These are phyloP conservation scores for Starmera caribaea DNA, from an alignment of 805 yeast genomes.

Conservation along the genomic window DNA sequence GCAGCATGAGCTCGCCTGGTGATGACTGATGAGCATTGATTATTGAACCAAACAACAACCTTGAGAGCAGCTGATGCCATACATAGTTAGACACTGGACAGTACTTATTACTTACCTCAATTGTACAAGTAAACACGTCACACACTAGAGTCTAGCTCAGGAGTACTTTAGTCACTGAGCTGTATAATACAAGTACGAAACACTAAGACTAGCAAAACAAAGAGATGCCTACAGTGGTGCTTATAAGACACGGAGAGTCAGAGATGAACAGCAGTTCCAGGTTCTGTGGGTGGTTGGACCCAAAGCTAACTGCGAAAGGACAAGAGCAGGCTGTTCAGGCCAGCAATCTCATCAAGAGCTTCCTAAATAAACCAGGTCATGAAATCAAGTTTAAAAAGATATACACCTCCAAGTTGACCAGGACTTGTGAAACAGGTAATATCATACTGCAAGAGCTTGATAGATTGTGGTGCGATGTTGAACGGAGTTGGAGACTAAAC, in stretches of 20 bases:
- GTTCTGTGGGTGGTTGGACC: slow-evolving; percentile 85
- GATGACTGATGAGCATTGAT: too few relatives aligned
- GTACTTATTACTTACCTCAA: too few relatives aligned
- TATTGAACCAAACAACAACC: too few relatives aligned
- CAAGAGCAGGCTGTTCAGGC: slow-evolving; percentile 57
- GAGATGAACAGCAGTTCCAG: slow-evolving; percentile 66
- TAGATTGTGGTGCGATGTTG: slow-evolving; percentile 39
- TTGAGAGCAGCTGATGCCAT: too few relatives aligned
- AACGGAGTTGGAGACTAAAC: slow-evolving; percentile 70
- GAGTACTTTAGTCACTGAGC: too few relatives aligned
- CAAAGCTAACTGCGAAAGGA: slow-evolving; percentile 58
- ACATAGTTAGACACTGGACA: too few relatives aligned
- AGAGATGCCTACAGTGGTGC: slow-evolving; percentile 29
- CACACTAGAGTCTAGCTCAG: too few relatives aligned
- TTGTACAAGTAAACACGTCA: too few relatives aligned
- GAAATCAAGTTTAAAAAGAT: slow-evolving; percentile 31
- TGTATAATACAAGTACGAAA: too few relatives aligned
- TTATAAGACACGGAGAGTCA: slow-evolving; percentile 79
- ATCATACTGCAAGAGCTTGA: slow-evolving; percentile 51
- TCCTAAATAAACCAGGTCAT: slow-evolving; percentile 30
- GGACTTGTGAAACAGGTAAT: slow-evolving; percentile 70
- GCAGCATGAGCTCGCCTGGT: too few relatives aligned
- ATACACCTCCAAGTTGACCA: slow-evolving; percentile 60
- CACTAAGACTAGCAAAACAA: too few relatives aligned
- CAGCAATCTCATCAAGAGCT: slow-evolving; percentile 45